Base-by-base conservation (phyloP, 2,329 filamentous ascomycete species). In the Pyricularia sp. region DNA sequence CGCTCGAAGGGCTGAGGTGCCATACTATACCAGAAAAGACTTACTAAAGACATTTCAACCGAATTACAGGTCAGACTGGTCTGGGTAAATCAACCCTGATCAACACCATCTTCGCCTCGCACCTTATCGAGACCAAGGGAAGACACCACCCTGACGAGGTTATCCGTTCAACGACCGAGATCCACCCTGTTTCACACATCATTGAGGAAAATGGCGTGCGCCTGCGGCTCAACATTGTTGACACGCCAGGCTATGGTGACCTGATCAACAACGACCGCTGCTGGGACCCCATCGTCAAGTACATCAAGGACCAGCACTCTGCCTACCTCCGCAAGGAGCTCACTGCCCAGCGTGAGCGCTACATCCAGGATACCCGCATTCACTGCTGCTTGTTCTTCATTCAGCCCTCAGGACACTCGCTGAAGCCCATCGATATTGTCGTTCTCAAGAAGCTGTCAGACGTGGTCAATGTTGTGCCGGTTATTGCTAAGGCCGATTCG, bases 301-400 rank as follows among this genome's bases (percentile, higher is more conserved):
- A 99, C 84, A 99, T 99, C 88, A 99, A 99, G 88, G 95, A 99
- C 83, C 95, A 99, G 86, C 95, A 99, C 86, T 97, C 93, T 68
- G 94, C 95, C 77, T 99, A 98, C 85, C 89, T 99, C 75, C 92
- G 95, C 82, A 99, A 99, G 88, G 95, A 99, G 83, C 93, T 99
- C 78, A 98, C 95, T 69, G 95, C 95, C 74, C 95, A 99, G 86
- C 92, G 95, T 83, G 95, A 99, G 84, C 91, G 95, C 77, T 99
- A 99, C 82, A 97, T 99, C 75, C 94, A 97, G 85, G 95, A 99
- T 82, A 99, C 95, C 74, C 92, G 95, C 78, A 97, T 99, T 78
- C 95, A 99, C 86, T 97, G 93, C 90, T 99, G 95, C 82, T 85
- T 99, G 76, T 99, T 99, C 88, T 99, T 99, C 87, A 99, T 99